Conservation (phyloP, 2,329 filamentous ascomycete genomes). For the Aaosphaeria pasadenensis region DNA sequence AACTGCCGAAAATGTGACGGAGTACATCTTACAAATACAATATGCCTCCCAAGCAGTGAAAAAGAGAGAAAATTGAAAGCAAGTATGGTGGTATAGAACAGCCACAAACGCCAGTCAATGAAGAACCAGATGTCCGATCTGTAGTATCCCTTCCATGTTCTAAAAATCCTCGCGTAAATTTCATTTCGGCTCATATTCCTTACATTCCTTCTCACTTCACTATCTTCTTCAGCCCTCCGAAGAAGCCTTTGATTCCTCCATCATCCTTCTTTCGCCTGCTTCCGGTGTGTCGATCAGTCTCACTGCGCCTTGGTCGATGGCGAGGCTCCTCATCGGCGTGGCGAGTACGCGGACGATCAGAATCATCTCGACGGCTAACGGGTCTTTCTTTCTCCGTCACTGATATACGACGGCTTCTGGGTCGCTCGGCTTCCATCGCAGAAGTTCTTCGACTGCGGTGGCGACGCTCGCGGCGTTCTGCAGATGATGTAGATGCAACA, state of each 20-base stretch:
- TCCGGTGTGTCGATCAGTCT: slow-evolving; percentile 16
- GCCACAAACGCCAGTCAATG: slow-evolving; percentile 10
- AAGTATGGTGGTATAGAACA: slow-evolving; percentile 8
- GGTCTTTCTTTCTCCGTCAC: slow-evolving; percentile 30
- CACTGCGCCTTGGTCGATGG: slow-evolving; percentile 16
- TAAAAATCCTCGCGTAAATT: background rate
- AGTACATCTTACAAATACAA: slow-evolving; percentile 11
- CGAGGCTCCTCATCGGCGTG: slow-evolving; percentile 22
- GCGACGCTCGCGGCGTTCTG: slow-evolving; percentile 24
- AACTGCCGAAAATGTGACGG: background rate
- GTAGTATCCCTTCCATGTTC: background rate
- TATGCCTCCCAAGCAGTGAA: slow-evolving; percentile 4
- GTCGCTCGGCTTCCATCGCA: slow-evolving; percentile 21
- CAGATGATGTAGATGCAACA: slow-evolving; percentile 23
- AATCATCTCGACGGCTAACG: slow-evolving; percentile 22
- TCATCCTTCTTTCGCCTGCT: slow-evolving; percentile 28
- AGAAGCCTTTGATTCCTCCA: slow-evolving; percentile 25
- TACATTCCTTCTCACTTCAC: slow-evolving; percentile 13
- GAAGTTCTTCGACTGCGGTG: slow-evolving; percentile 20
- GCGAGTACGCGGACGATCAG: slow-evolving; percentile 23
- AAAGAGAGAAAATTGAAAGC: slow-evolving; percentile 2
- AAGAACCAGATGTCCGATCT: slow-evolving; percentile 5
- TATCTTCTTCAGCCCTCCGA: slow-evolving; percentile 31
- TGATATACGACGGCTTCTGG: slow-evolving; percentile 29
- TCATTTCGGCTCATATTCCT: slow-evolving; percentile 3